phyloP scores from a whole-genome alignment of 2,329 filamentous ascomycete genomes.

The Pseudopithomyces maydicus region DNA sequence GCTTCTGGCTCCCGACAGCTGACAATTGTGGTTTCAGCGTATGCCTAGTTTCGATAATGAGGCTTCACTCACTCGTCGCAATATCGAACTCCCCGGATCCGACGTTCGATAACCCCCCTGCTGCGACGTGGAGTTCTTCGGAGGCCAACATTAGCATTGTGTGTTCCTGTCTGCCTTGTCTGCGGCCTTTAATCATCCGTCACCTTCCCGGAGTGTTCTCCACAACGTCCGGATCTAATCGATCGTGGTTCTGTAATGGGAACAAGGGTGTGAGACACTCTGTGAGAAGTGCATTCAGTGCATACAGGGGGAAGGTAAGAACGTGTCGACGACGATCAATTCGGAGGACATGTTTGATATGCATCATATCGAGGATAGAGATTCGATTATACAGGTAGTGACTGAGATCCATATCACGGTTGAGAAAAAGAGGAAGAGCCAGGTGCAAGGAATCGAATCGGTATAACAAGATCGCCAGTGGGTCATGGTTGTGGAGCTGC shows the following conservation, averaged over 20 bases:
- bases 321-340: slow-evolving; percentile 10
- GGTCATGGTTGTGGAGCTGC: background rate
- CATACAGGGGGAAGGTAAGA: slow-evolving; percentile 9
- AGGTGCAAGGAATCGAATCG: background rate
- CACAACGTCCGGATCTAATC: background rate
- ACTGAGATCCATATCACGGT: slow-evolving; percentile 29
- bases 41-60: slow-evolving; percentile 41
- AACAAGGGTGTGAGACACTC: slow-evolving; percentile 14
- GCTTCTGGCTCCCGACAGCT: background rate
- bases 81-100: slow-evolving; percentile 36
- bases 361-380: slow-evolving; percentile 10
- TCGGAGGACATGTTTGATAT: slow-evolving; percentile 7
- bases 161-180: slow-evolving; percentile 38
- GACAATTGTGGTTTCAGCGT: slow-evolving; percentile 24
- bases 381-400: slow-evolving; percentile 27
- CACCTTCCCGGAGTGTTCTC: slow-evolving; percentile 30
- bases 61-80: slow-evolving; percentile 37
- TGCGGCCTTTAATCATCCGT: slow-evolving; percentile 32
- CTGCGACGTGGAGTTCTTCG: slow-evolving; percentile 36
- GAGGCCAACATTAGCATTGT: slow-evolving; percentile 41
- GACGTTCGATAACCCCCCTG: slow-evolving; percentile 39
- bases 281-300: slow-evolving; percentile 11
- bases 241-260: slow-evolving; percentile 11
- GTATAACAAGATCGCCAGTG: background rate
- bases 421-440: slow-evolving; percentile 10